Base-by-base conservation (phyloP, 306 rosid genomes). In the Medicago arabica region DNA sequence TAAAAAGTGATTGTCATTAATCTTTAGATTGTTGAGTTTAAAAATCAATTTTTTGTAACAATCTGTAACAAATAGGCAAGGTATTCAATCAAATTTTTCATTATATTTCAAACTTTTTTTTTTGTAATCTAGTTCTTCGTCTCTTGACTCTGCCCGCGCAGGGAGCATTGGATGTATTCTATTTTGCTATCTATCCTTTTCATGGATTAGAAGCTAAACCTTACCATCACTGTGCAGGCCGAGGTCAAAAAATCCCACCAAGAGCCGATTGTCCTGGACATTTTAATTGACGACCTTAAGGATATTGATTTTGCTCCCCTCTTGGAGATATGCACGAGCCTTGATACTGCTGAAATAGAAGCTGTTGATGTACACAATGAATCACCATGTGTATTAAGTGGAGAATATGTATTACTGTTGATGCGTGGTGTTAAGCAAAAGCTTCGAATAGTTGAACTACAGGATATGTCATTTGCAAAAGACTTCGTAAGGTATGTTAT, bases 401-500 rank as follows among this genome's bases (percentile, higher is more conserved):
- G 87, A 75, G 93, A 87, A 43, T 79, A 70, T 87, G 88, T 89
- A 79, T 77, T 90, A 80, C 80, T 81, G 47, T 83, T 92, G 92
- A 87, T 92, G 93, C 89, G 77, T 67, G 88, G 90, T 74, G 71
- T 90, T 50, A 69, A 81, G 53, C 87, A 75, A 85, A 92, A 90
- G 91, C 93, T 92, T 85, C 90, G 93, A 72, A 86, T 78, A 77
- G 97, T 89, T 23, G 88, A 92, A 84, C 90, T 92, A 64, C 87
- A 75, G 39, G 92, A 90, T 77, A 61, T 75, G 38, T 84, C 92
- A 39, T 77, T 87, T 75, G 93, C 90, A 76, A 90, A 87, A 71
- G 88, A 87, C 75, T 88, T 87, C 86, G 69, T 87, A 79, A 82
- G 96, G 97, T 92, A 89, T 81, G 39, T 67, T 68, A 44, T 72